Evolutionary conservation across 2,329 filamentous ascomycete species (phyloP), one percentile per base, ranked within the genome.

Genomic region (Paracamarosporium sp.): DNA sequence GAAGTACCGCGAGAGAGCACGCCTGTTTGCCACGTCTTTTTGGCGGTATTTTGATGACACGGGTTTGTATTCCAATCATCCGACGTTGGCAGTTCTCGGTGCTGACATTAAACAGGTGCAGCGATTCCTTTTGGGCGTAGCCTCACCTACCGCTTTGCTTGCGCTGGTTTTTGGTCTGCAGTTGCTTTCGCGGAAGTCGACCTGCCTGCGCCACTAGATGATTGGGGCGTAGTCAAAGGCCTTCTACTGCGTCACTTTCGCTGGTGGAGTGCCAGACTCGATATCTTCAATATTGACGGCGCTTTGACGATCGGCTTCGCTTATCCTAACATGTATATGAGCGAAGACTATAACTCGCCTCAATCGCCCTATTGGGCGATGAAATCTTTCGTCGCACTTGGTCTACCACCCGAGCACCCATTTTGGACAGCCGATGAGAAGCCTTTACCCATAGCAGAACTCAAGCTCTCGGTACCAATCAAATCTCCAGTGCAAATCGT

Each of bases 311-410:
- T 85, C 33, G 83, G 77, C 11, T 81, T 76, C 50, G 64, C 73
- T 1, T 80, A 78, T 35, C 76, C 77, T 9, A 85, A 85, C 60
- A 84, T 84, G 80, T 85, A 81, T 62, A 78, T 86, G 77, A 74
- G 76, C 33, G 84, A 86, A 64, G 81, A 85, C 60, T 86, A 86
- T 67, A 86, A 86, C 63, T 86, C 83, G 1, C 82, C 83, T 0
- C 83, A 86, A 57, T 85, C 83, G 0, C 75, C 79, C 0, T 86
- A 85, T 62, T 86, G 83, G 84, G 80, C 78, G 7, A 68, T 85
- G 22, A 86, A 86, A 55, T 79, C 80, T 0, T 77, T 86, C 3
- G 69, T 84, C 0, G 77, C 76, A 0, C 66, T 83, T 0, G 74
- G 71, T 0, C 55, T 85, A 0, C 58, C 71, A 0, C 58, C 64